These are phyloP conservation scores for Pleurotus cornucopiae DNA, from an alignment of 768 basidiomycete genomes.

Conservation along the genomic window DNA sequence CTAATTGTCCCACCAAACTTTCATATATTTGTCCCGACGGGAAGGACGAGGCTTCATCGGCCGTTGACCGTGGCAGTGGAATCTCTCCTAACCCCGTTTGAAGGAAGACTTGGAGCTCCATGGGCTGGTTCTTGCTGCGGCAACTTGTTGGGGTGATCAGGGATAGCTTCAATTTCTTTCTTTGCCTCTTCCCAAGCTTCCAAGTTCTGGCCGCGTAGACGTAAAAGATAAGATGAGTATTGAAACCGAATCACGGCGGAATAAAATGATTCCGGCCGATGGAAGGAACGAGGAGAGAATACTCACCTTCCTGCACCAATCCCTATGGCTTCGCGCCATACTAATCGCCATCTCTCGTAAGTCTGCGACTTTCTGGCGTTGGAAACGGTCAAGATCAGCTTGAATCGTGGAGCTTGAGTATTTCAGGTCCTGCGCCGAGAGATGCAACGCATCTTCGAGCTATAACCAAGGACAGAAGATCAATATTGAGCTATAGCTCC, in stretches of 20 bases:
- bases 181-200: slow-evolving; percentile 97
- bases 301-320: slow-evolving; percentile 93
- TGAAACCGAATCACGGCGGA: slow-evolving; percentile 8
- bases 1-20: slow-evolving; percentile 7
- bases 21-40: slow-evolving; percentile 10
- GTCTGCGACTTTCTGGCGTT: slow-evolving; percentile 97
- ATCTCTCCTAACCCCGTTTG: slow-evolving; percentile 49
- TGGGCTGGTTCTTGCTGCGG: slow-evolving; percentile 34
- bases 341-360: slow-evolving; percentile 89
- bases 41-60: slow-evolving; percentile 23
- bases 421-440: slow-evolving; percentile 90
- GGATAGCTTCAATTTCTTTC: slow-evolving; percentile 86
- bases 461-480: slow-evolving; percentile 25
- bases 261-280: slow-evolving; percentile 12
- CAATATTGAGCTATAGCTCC: neutral
- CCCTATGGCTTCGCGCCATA: slow-evolving; percentile 86
- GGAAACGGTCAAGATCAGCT: slow-evolving; percentile 96
- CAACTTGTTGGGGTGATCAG: slow-evolving; percentile 79
- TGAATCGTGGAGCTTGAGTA: slow-evolving; percentile 96
- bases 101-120: slow-evolving; percentile 23
- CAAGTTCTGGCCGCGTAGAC: slow-evolving; percentile 63
- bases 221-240: neutral
- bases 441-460: slow-evolving; percentile 94
- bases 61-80: slow-evolving; percentile 73
- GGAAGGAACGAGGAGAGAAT: neutral